Percentiles rank a stretch among this genome's conserved stretches.
Conservation (phyloP, 345 rosid genomes). For the Dipteronia sinensis region DNA sequence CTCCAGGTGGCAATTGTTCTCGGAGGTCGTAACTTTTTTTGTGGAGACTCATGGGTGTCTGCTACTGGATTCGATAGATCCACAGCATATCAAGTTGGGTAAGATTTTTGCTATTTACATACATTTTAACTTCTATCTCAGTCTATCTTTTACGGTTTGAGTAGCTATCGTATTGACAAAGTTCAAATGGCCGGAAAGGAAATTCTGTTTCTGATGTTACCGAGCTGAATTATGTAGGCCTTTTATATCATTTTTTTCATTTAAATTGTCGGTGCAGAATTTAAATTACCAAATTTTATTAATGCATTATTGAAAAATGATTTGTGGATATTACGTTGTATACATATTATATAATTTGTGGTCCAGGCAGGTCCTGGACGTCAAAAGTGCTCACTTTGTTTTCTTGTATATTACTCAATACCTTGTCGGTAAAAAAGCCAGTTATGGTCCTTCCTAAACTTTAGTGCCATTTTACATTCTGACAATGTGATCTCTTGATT, state of each 20-base stretch:
- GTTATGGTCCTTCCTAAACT: too few species aligned
- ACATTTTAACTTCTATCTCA: neutral
- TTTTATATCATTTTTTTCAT: neutral
- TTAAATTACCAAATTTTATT: neutral
- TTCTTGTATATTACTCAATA: neutral
- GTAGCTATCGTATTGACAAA: neutral
- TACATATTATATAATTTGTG: neutral
- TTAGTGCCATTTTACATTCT: slow-evolving; percentile 13
- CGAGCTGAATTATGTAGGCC: neutral
- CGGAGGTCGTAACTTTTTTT: slow-evolving; percentile 54
- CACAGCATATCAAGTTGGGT: slow-evolving; percentile 52
- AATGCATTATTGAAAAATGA: neutral
- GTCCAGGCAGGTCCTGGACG: neutral
- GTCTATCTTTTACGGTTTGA: neutral
- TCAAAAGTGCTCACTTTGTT: neutral
- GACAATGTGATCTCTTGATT: slow-evolving; percentile 15
- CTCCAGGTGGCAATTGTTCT: slow-evolving; percentile 51
- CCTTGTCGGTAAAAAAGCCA: neutral
- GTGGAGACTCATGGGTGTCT: slow-evolving; percentile 53
- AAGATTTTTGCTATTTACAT: neutral
- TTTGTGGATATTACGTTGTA: neutral
- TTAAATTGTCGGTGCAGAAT: neutral
- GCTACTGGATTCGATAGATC: slow-evolving; percentile 49
- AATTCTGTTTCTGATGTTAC: neutral
- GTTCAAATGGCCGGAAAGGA: neutral